phyloP scores from a whole-genome alignment of 83 land plant genomes.

The Diphasiastrum complanatum region DNA sequence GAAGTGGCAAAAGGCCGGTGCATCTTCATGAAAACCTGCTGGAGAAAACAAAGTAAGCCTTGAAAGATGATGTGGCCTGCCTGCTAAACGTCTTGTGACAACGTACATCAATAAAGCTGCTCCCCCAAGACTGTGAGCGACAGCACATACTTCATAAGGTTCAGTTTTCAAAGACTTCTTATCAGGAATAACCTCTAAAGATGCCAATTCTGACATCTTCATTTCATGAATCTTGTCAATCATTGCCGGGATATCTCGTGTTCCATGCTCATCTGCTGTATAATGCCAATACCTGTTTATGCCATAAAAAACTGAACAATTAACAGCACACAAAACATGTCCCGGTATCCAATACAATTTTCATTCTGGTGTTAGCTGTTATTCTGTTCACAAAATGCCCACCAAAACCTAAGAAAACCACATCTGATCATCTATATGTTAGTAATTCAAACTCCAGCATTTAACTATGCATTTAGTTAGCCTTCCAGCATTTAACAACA shows the following conservation, averaged over 20 bases:
- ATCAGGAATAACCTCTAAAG: slow-evolving; percentile 10
- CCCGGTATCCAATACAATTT: too few species aligned
- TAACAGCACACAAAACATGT: too few species aligned
- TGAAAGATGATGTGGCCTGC: slow-evolving; percentile 70
- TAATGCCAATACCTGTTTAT: slow-evolving; percentile 78
- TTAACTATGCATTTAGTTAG: too few species aligned
- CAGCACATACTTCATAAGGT: slow-evolving; percentile 67
- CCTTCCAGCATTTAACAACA: too few species aligned
- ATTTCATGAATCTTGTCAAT: slow-evolving; percentile 71
- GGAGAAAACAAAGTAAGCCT: slow-evolving; percentile 76
- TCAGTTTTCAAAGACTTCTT: slow-evolving; percentile 27
- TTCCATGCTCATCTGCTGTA: slow-evolving; percentile 92
- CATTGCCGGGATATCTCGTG: slow-evolving; percentile 82
- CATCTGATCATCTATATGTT: too few species aligned
- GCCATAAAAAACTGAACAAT: not conserved
- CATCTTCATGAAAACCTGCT: slow-evolving; percentile 91
- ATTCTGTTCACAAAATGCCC: too few species aligned
- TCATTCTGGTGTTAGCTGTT: too few species aligned
- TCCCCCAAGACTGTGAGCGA: slow-evolving; percentile 92
- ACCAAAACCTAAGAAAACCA: too few species aligned
- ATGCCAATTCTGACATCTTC: slow-evolving; percentile 54
- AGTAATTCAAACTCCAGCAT: too few species aligned
- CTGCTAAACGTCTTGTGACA: slow-evolving; percentile 56
- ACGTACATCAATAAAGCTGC: slow-evolving; percentile 85
- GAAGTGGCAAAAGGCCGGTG: slow-evolving; percentile 37